Evolutionary conservation across 495 filamentous ascomycete species (phyloP), one percentile per base, ranked within the genome.

Genomic region (Annulohypoxylon nitens): DNA sequence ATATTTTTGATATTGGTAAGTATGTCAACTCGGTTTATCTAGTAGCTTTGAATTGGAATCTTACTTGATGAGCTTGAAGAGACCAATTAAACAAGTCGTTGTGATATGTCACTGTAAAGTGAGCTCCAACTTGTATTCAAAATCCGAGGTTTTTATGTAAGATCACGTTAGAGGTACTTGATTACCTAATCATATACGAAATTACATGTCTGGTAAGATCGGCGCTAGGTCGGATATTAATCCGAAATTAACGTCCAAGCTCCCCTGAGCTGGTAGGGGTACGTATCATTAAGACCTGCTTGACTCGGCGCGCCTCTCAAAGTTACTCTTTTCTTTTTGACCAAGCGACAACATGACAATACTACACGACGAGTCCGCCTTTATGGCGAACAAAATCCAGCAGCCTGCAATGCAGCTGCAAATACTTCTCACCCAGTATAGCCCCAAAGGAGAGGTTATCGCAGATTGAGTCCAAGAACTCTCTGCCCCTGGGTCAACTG

Each of bases 381-480:
- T 43, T 18, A 74, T 77, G 78, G 81, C 78, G 66, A 69, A 61
- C 48, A 63, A 72, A 63, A 79, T 77, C 79, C 79, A 74, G 65
- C 39, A 63, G 76, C 66, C 81, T 80, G 76, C 76, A 71, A 66
- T 76, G 45, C 61, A 48, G 48, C 64, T 73, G 54, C 72, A 69
- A 68, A 70, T 79, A 69, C 81, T 75, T 75, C 76, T 78, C 75
- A 77, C 77, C 73, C 75, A 83, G 71, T 78, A 90, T 88, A 91
- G 87, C 91, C 93, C 92, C 92, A 93, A 90, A 77, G 89, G 78
- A 77, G 91, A 91, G 91, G 92, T 92, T 73, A 77, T 79, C 70
- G 77, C 78, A 61, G 83, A 85, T 83, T 92, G 81, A 86, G 69
- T 81, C 43, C 2, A 51, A 61, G 34, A 67, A 77, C 82, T 76